Percentiles rank a stretch among this genome's conserved stretches.
These are phyloP conservation scores for Aspergillus arachidicola DNA, from an alignment of 2,329 filamentous ascomycete species.

Conservation along the genomic window DNA sequence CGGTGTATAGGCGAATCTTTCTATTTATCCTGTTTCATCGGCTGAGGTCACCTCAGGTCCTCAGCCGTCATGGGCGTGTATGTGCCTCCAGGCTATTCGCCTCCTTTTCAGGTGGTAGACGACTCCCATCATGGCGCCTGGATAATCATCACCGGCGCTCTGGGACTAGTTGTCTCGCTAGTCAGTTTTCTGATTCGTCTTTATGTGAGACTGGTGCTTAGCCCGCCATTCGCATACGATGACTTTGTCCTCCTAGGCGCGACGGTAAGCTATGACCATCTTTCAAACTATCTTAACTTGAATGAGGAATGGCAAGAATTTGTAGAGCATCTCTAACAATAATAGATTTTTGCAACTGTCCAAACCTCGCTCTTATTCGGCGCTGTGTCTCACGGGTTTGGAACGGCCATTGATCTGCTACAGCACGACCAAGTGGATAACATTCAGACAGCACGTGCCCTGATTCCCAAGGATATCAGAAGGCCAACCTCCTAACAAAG, in stretches of 20 bases:
- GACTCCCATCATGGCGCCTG: constrained; percentile 42
- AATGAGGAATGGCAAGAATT: background rate
- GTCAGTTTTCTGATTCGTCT: constrained; percentile 40
- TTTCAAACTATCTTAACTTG: background rate
- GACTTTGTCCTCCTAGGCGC: constrained; percentile 37
- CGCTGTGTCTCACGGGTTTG: constrained; percentile 36
- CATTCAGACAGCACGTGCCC: constrained; percentile 31
- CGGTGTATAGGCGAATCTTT: background rate
- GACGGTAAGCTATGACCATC: constrained; percentile 28
- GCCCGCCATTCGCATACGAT: constrained; percentile 35
- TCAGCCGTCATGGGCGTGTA: constrained; percentile 28
- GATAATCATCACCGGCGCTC: constrained; percentile 41
- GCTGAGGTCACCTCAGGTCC: background rate
- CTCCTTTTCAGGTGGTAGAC: constrained; percentile 43
- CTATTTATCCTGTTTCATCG: background rate
- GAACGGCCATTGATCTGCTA: constrained; percentile 35
- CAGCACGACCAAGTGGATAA: constrained; percentile 22
- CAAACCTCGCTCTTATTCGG: constrained; percentile 36
- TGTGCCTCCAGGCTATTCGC: constrained; percentile 37
- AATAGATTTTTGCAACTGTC: constrained; percentile 31
- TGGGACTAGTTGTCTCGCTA: constrained; percentile 41
- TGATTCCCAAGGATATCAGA: background rate
- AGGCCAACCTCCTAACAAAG: background rate
- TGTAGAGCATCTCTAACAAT: background rate
- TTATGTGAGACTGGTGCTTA: constrained; percentile 38